Base-by-base conservation (phyloP, 257 asterid species). In the Schizonepeta tenuifolia region DNA sequence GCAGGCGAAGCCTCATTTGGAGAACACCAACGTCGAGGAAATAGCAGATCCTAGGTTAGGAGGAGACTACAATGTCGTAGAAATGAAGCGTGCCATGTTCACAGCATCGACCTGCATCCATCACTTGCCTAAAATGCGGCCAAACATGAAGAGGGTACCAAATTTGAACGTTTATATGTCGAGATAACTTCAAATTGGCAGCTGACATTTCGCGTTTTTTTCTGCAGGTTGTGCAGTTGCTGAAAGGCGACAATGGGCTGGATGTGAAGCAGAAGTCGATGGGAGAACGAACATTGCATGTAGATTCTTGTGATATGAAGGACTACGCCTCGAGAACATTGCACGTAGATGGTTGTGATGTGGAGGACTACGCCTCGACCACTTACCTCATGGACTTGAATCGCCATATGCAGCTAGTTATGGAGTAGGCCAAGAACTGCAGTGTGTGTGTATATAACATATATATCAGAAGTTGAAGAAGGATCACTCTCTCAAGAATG, bases 401-500 rank as follows among this genome's bases (percentile, higher is more conserved):
- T 84, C 96, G 97, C 40, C 96, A 90, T 70, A 87, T 86, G 96
- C 90, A 93, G 74, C 93, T 93, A 12, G 85, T 90, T 12, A 89
- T 90, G 97, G 98, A 93, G 83, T 90, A 79, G 75, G 17, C 20
- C 67, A 18, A 9, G 26, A 51, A 7, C 14, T 51, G 11, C 24
- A 5, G 10, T 18, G 18, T 51, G 15, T 43, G 8, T 11, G 2
- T 11, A 24, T 35, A 46, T 61, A n/a, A 10, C 63, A 46, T 47
- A 66, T 28, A 57, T 61, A 61, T 54, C 24, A 59, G 41, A 26
- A 31, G 9, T 24, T 26, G 54, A 40, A 44, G 70, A 71, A 46
- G 68, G 77, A 71, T 71, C 49, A 47, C 47, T 4, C 20, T 62
- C 7, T 38, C 24, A 59, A 13, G 59, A 59, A 59, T 44, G 35